Percentiles rank a stretch among this genome's conserved stretches.
phyloP scores from a whole-genome alignment of 2,329 filamentous ascomycete genomes.

The Ophiostoma quercus region DNA sequence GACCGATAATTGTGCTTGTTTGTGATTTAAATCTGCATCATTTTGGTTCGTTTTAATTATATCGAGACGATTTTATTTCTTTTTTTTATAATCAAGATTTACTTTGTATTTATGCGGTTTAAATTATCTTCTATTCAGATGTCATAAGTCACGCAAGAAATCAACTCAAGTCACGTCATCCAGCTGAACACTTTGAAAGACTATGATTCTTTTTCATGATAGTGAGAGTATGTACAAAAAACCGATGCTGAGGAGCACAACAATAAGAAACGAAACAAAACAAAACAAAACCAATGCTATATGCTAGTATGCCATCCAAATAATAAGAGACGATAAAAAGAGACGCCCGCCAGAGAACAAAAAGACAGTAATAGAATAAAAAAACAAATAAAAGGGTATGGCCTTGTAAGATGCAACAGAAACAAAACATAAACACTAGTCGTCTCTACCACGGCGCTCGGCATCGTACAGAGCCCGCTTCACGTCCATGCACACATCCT shows the following conservation, averaged over 20 bases:
- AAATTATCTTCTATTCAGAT: too few species aligned
- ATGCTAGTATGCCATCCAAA: constrained; percentile 6
- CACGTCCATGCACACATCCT: constrained; percentile 75
- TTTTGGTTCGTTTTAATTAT: too few species aligned
- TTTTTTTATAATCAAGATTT: too few species aligned
- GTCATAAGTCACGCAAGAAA: too few species aligned
- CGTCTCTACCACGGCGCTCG: constrained; percentile 50
- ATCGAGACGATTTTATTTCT: too few species aligned
- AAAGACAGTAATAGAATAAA: not conserved
- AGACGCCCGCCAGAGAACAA: constrained; percentile 7
- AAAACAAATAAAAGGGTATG: not conserved
- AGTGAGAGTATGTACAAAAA: not conserved
- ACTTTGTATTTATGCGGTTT: too few species aligned
- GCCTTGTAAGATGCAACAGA: not conserved
- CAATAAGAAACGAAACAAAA: not conserved
- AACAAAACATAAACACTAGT: constrained; percentile 5
- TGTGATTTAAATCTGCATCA: too few species aligned
- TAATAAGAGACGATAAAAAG: not conserved
- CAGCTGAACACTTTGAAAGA: too few species aligned
- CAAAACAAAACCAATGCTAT: constrained; percentile 1
- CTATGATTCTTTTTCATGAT: not conserved
- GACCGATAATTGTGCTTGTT: too few species aligned
- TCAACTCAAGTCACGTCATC: too few species aligned
- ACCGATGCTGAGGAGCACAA: not conserved
- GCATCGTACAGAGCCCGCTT: constrained; percentile 69